phyloP scores from a whole-genome alignment of 192 early-diverging fungal genomes.

The Coemansia sp. region DNA sequence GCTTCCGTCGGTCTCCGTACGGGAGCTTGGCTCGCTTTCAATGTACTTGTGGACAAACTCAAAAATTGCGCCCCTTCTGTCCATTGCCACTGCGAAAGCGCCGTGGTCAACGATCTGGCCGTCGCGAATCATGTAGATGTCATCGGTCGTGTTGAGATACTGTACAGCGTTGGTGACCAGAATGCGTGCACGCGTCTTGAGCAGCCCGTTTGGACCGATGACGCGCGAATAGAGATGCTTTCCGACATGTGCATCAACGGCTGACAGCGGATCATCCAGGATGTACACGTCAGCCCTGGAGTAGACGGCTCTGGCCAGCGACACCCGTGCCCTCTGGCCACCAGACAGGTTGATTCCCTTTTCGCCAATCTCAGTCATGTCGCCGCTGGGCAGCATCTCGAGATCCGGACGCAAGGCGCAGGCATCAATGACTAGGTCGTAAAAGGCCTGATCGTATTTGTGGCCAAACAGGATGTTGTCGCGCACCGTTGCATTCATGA shows the following conservation, averaged over 20 bases:
- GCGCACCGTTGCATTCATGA: conserved; percentile 64
- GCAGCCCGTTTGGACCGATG: conserved; percentile 52
- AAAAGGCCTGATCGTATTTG: conserved; percentile 55
- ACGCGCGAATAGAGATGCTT: conserved; percentile 61
- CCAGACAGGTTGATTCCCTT: conserved; percentile 66
- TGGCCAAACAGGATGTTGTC: conserved; percentile 72
- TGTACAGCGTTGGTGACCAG: conserved; percentile 63
- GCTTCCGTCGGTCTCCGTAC: conserved; percentile 15
- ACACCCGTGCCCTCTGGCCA: conserved; percentile 66
- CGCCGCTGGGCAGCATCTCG: conserved; percentile 59
- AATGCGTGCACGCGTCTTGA: conserved; percentile 56
- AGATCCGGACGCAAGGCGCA: conserved; percentile 60
- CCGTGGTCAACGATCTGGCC: conserved; percentile 57
- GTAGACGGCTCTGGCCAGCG: conserved; percentile 69
- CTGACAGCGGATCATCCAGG: conserved; percentile 73
- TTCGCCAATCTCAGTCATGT: conserved; percentile 64
- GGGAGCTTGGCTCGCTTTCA: conserved; percentile 20
- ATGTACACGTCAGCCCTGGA: conserved; percentile 64
- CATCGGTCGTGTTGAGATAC: conserved; percentile 52
- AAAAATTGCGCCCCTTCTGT: conserved; percentile 35
- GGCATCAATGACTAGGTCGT: conserved; percentile 58
- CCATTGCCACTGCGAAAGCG: conserved; percentile 55
- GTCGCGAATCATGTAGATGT: conserved; percentile 54
- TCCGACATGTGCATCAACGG: conserved; percentile 66
- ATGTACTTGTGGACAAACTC: conserved; percentile 53